These are phyloP conservation scores for Gastrolobium villosum DNA, from an alignment of 306 rosid species.

Conservation along the genomic window DNA sequence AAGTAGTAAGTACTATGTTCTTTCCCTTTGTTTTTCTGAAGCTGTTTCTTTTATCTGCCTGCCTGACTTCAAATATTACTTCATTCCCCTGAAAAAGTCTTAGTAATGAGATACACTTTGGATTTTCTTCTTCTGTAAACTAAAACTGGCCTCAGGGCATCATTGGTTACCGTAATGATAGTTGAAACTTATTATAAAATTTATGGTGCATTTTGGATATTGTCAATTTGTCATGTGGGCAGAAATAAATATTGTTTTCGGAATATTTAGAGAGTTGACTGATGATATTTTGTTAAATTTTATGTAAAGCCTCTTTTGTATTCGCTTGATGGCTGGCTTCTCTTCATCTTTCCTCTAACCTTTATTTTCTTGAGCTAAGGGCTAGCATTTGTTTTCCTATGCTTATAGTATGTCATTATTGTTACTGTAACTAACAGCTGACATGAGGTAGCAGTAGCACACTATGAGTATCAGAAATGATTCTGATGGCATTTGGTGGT, in stretches of 20 bases:
- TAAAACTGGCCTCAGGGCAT: neutral
- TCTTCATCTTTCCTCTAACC: conserved; percentile 11
- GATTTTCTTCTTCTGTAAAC: neutral
- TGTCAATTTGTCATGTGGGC: neutral
- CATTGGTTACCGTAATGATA: neutral
- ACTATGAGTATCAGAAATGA: conserved; percentile 9
- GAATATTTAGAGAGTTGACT: neutral
- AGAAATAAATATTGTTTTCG: neutral
- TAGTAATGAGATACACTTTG: conserved; percentile 12
- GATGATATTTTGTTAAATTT: conserved; percentile 30
- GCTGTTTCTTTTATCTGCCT: neutral
- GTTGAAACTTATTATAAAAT: conserved; percentile 1
- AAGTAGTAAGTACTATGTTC: neutral
- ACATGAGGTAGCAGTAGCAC: neutral
- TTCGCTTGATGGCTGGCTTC: conserved; percentile 10
- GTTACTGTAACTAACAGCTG: neutral
- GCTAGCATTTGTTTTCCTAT: neutral
- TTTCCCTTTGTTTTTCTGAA: conserved; percentile 20
- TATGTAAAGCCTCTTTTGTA: neutral
- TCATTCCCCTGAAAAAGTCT: neutral
- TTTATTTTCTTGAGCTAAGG: conserved; percentile 6
- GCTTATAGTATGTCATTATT: conserved; percentile 10
- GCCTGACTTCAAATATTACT: neutral
- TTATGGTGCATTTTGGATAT: conserved; percentile 35
- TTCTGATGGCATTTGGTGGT: conserved; percentile 30